These are phyloP conservation scores for Calamus simplicifolius DNA, from an alignment of 176 grass and related monocot genomes.

Conservation along the genomic window DNA sequence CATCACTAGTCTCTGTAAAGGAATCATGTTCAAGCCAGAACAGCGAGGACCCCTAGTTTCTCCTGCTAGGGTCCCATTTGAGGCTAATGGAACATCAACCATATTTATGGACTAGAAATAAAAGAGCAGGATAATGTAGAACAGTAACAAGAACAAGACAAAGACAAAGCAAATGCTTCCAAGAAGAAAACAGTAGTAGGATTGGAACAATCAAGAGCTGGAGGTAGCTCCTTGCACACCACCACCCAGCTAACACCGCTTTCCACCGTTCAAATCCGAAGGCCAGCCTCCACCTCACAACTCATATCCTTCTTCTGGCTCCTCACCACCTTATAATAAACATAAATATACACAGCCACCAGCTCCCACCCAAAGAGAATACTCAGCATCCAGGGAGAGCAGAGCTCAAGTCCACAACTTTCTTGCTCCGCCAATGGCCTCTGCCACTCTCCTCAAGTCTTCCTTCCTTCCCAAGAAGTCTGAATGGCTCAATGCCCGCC, in stretches of 20 bases:
- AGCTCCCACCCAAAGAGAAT: conserved; percentile 36
- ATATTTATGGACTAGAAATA: no score
- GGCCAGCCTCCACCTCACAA: conserved; percentile 63
- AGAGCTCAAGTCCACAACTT: conserved; percentile 17
- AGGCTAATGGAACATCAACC: no score
- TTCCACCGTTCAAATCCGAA: conserved; percentile 63
- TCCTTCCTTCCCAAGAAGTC: conserved; percentile 96
- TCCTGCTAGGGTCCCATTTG: no score
- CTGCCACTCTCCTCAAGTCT: conserved; percentile 88
- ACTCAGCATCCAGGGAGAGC: conserved; percentile 19
- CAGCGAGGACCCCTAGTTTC: no score
- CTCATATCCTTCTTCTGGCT: conserved; percentile 57
- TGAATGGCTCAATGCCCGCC: conserved; percentile 52
- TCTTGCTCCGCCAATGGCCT: conserved; percentile 50
- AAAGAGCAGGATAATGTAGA: no score
- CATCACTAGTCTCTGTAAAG: no score
- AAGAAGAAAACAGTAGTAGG: no score
- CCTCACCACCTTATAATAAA: conserved; percentile 16
- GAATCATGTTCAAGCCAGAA: no score
- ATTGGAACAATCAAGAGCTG: not conserved
- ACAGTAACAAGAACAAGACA: no score
- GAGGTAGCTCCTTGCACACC: not conserved
- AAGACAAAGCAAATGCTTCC: no score
- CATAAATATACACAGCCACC: conserved; percentile 43
- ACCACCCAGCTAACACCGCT: conserved; percentile 19